These are phyloP conservation scores for Mucor irregularis DNA, from an alignment of 371 early-diverging fungal genomes.

Conservation along the genomic window DNA sequence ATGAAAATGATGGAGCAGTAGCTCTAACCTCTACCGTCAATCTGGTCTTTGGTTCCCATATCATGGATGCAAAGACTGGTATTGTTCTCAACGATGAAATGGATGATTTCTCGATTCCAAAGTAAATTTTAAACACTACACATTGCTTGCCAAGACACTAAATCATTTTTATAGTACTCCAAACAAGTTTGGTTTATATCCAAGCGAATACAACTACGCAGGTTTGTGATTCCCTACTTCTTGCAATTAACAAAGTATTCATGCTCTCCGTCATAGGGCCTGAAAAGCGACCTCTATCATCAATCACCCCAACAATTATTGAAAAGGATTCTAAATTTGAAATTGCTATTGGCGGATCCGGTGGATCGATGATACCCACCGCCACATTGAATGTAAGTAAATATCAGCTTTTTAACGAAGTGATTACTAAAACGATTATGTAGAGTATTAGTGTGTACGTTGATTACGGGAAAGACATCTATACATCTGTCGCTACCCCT, in stretches of 20 bases:
- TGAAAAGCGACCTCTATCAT: constrained; percentile 92
- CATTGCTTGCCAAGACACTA: not conserved
- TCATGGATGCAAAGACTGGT: constrained; percentile 95
- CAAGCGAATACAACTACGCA: constrained; percentile 84
- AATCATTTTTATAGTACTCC: constrained; percentile 37
- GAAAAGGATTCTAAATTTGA: constrained; percentile 71
- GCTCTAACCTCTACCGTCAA: constrained; percentile 95
- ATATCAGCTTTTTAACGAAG: no score
- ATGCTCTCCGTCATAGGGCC: constrained; percentile 55
- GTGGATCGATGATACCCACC: constrained; percentile 94
- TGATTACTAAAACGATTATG: no score
- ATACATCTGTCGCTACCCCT: constrained; percentile 76
- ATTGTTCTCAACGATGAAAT: constrained; percentile 97
- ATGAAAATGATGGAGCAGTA: constrained; percentile 84
- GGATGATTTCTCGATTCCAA: constrained; percentile 97
- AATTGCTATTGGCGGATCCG: constrained; percentile 88
- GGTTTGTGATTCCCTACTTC: no score
- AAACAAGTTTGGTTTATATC: constrained; percentile 84
- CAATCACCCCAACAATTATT: constrained; percentile 86
- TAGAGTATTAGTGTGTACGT: no score
- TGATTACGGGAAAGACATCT: constrained; percentile 67
- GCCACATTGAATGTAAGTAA: constrained; percentile 69
- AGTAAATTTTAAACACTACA: constrained; percentile 25
- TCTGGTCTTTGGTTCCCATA: constrained; percentile 90
- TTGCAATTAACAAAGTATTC: no score